A percentile compares a stretch with the other conserved stretches of the same genome.
phyloP scores from a whole-genome alignment of 2,329 filamentous ascomycete genomes.

The Calonectria henricotiae region DNA sequence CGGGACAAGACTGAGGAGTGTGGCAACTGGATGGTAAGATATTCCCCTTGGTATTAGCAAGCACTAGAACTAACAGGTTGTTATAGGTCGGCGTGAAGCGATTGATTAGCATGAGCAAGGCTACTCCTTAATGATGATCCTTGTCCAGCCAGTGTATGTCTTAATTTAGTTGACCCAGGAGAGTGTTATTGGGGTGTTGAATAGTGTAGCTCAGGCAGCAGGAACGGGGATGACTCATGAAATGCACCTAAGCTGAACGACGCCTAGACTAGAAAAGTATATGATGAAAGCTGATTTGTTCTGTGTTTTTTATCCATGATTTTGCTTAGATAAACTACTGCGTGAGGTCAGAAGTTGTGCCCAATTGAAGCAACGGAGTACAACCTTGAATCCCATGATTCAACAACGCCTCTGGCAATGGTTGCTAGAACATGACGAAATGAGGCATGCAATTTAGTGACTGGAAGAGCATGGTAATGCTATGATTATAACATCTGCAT shows the following conservation, averaged over 20 bases:
- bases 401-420: too few relatives aligned
- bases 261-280: conserved; percentile 52
- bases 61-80: conserved; percentile 59
- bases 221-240: conserved; percentile 49
- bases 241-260: conserved; percentile 48
- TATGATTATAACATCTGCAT: too few relatives aligned
- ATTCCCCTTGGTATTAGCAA: neutral
- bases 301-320: neutral
- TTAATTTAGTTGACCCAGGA: conserved; percentile 44
- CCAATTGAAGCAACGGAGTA: neutral
- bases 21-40: conserved; percentile 88
- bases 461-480: too few relatives aligned
- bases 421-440: too few relatives aligned
- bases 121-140: conserved; percentile 69
- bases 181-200: conserved; percentile 41
- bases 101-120: conserved; percentile 85
- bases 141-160: conserved; percentile 36
- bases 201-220: conserved; percentile 47
- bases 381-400: too few relatives aligned
- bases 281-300: conserved; percentile 41
- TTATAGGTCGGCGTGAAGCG: conserved; percentile 81
- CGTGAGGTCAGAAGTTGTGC: neutral
- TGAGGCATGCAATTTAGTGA: too few relatives aligned
- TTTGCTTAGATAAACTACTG: neutral
- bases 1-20: conserved; percentile 85